Evolutionary conservation across 2,329 filamentous ascomycete genomes (phyloP), one percentile per base, ranked within the genome.

Genomic region (Colletotrichum australisinense): DNA sequence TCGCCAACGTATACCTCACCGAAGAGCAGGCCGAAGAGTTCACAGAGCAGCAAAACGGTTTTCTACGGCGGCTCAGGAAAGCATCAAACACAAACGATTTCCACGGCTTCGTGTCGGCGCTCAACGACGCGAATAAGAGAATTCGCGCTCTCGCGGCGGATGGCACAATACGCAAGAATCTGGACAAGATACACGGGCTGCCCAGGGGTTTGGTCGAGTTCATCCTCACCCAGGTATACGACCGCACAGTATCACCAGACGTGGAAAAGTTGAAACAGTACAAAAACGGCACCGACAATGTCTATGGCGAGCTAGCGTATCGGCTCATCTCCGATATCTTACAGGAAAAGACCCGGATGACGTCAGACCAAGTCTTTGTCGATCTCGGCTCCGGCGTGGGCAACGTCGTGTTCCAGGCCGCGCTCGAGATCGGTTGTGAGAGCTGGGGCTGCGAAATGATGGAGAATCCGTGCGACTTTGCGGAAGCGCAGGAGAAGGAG

Each of bases 401-500:
- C 60, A 99, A 98, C 80, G 96, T 98, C 3, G 95, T 97, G 30
- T 86, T 99, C 63, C 97, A 99, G 82, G 95, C 96, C 2, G 97
- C 97, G 0, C 89, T 99, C 24, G 94, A 99, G 82, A 92, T 96
- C 65, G 97, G 97, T 22, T 98, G 95, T 81, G 95, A 98, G 80
- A 96, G 93, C 82, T 98, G 95, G 93, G 97, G 97, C 32, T 98
- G 96, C 78, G 97, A 99, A 83, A 94, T 97, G 88, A 97, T 98
- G 95, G 89, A 93, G 70, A 97, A 97, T 74, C 94, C 95, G 2
- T 95, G 93, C 84, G 91, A 92, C 69, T 89, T 98, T 38, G 97
- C 95, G 8, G 91, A 93, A 30, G 88, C 92, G 30, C 97, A 98
- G 82, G 89, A 93, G 76, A 88, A 89, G 46, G 97, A 99, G 82